phyloP scores from a whole-genome alignment of 2,329 filamentous ascomycete genomes.

The Diaporthe humulicola region DNA sequence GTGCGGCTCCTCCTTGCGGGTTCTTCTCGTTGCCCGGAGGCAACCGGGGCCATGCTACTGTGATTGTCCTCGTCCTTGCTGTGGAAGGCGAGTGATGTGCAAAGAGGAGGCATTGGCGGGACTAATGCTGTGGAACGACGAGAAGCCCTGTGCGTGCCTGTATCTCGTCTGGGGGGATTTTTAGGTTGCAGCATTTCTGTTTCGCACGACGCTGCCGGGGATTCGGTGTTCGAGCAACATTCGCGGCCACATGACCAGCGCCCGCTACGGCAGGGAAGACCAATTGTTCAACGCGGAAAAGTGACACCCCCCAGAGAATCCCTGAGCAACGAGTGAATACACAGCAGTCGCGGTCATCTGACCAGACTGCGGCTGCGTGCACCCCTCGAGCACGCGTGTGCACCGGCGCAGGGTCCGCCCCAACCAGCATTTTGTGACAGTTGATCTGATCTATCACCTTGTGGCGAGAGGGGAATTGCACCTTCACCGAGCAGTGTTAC shows the following conservation, averaged over 20 bases:
- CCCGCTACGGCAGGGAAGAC: neutral
- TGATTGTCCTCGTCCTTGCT: neutral
- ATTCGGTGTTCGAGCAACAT: slow-evolving; percentile 7
- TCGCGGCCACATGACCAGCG: slow-evolving; percentile 25
- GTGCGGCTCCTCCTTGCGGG: slow-evolving; percentile 17
- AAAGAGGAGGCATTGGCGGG: neutral
- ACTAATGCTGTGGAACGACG: slow-evolving; percentile 24
- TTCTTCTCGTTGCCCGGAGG: slow-evolving; percentile 9
- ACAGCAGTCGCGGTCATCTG: neutral
- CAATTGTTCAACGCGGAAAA: slow-evolving; percentile 23
- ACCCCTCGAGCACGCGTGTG: slow-evolving; percentile 14
- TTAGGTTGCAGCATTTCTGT: slow-evolving; percentile 2
- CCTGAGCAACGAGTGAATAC: neutral
- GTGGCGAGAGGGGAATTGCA: slow-evolving; percentile 10
- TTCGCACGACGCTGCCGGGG: slow-evolving; percentile 16
- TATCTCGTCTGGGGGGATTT: neutral
- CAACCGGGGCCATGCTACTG: neutral
- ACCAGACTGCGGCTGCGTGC: slow-evolving; percentile 29
- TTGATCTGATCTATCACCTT: slow-evolving; percentile 34
- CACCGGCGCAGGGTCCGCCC: slow-evolving; percentile 16
- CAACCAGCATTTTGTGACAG: slow-evolving; percentile 30
- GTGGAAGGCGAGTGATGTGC: neutral
- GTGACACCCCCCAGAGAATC: neutral
- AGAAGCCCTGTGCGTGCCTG: slow-evolving; percentile 15
- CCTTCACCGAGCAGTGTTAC: slow-evolving; percentile 24